Conservation (phyloP, 179 eudicot species). For the Actinidia chinensis region DNA sequence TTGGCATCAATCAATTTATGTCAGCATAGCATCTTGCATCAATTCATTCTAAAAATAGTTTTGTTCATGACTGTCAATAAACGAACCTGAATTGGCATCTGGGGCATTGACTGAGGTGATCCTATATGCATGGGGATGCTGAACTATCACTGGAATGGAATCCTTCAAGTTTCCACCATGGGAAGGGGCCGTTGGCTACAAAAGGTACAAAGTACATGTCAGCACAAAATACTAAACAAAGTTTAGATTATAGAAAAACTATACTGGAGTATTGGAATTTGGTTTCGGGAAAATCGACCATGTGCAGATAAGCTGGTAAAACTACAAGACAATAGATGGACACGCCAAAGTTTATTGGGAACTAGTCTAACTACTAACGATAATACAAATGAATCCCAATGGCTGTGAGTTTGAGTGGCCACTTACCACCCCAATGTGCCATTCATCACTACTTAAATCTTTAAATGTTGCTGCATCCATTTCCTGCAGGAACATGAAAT, state of each 20-base stretch:
- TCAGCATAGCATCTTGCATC: not conserved
- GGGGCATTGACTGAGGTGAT: not conserved
- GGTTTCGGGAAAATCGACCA: not conserved
- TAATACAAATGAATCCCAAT: not conserved
- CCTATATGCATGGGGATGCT: constrained; percentile 54
- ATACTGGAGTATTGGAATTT: not conserved
- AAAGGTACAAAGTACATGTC: not conserved
- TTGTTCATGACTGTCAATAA: not conserved
- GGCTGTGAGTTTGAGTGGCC: constrained; percentile 8
- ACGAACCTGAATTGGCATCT: not conserved
- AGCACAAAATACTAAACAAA: constrained; percentile 3
- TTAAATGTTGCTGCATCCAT: constrained; percentile 78
- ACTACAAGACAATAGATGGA: not conserved
- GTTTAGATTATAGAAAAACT: constrained; percentile 1
- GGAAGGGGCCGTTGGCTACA: constrained; percentile 60
- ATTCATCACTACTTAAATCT: constrained; percentile 59
- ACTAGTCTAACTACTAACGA: not conserved
- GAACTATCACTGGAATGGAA: constrained; percentile 63
- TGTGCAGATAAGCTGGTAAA: not conserved
- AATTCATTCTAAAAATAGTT: constrained; percentile 4
- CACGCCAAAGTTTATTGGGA: not conserved
- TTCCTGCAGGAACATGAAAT: constrained; percentile 48
- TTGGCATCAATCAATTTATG: not conserved
- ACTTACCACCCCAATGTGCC: constrained; percentile 97
- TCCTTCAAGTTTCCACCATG: constrained; percentile 41